These are phyloP conservation scores for Penicillium atrosanguineum DNA, from an alignment of 495 filamentous ascomycete species.

Conservation along the genomic window DNA sequence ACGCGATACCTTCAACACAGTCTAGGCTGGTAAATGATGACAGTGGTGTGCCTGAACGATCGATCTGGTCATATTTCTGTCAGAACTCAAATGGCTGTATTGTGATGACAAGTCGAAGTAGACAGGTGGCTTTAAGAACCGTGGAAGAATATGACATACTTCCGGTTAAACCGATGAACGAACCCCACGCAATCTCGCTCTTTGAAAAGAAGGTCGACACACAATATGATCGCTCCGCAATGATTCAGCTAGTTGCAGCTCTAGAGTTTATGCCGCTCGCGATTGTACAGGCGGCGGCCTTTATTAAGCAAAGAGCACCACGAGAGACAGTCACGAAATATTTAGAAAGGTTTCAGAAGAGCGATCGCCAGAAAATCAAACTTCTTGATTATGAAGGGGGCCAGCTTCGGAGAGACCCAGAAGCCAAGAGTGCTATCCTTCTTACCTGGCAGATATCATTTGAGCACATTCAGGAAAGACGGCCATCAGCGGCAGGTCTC, in stretches of 20 bases:
- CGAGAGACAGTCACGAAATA: slow-evolving; percentile 31
- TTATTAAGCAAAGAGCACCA: slow-evolving; percentile 33
- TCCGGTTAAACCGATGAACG: slow-evolving; percentile 34
- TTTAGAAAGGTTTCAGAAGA: slow-evolving; percentile 28
- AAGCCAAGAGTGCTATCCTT: slow-evolving; percentile 22
- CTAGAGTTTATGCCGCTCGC: slow-evolving; percentile 50
- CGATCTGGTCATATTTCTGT: not conserved
- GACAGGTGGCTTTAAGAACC: slow-evolving; percentile 21
- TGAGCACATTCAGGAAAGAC: slow-evolving; percentile 20
- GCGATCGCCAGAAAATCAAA: not conserved
- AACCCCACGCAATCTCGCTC: slow-evolving; percentile 29
- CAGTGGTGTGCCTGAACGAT: not conserved
- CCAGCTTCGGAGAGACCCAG: slow-evolving; percentile 18
- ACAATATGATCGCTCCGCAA: not conserved
- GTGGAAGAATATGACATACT: slow-evolving; percentile 36
- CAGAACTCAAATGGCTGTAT: slow-evolving; percentile 10
- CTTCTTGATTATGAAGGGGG: slow-evolving; percentile 5
- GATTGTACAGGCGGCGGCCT: slow-evolving; percentile 48
- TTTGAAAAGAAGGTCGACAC: slow-evolving; percentile 37
- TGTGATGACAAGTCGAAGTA: slow-evolving; percentile 39
- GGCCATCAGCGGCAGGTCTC: slow-evolving; percentile 20
- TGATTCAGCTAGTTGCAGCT: slow-evolving; percentile 24
- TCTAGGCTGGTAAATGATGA: not conserved
- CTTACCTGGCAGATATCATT: slow-evolving; percentile 35
- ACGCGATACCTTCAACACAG: too few species aligned